Percentiles rank a stretch among this genome's conserved stretches.
These are phyloP conservation scores for Waltergamsia citrina DNA, from an alignment of 2,329 filamentous ascomycete species.

Conservation along the genomic window DNA sequence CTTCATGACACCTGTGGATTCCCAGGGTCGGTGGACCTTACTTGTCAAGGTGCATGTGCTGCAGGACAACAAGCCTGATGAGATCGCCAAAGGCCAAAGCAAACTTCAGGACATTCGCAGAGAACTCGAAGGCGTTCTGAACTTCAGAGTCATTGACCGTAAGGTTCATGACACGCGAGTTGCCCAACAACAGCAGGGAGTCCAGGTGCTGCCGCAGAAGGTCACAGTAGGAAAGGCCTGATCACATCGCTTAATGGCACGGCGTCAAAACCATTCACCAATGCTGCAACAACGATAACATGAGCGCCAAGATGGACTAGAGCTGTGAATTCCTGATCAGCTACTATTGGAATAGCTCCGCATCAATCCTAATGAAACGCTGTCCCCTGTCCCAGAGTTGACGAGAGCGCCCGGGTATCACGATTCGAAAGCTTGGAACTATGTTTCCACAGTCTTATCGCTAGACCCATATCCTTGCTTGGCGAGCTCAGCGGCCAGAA, in stretches of 20 bases:
- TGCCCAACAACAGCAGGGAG: slow-evolving; percentile 23
- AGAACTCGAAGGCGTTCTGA: slow-evolving; percentile 42
- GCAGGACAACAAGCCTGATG: slow-evolving; percentile 48
- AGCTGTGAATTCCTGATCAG: too few species aligned
- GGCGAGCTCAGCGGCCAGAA: too few species aligned
- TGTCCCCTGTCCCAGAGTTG: too few species aligned
- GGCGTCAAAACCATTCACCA: too few species aligned
- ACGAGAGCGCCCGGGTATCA: too few species aligned
- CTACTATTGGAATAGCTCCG: too few species aligned
- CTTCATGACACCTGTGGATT: slow-evolving; percentile 35
- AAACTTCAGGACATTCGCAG: slow-evolving; percentile 33
- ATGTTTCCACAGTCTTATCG: too few species aligned
- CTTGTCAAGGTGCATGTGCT: slow-evolving; percentile 42
- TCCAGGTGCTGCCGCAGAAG: slow-evolving; percentile 27
- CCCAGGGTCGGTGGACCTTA: slow-evolving; percentile 43
- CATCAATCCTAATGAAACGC: too few species aligned
- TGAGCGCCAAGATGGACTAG: too few species aligned
- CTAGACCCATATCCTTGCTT: too few species aligned
- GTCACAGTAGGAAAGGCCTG: slow-evolving; percentile 19
- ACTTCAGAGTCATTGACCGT: slow-evolving; percentile 41
- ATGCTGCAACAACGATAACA: neutral
- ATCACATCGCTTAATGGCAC: too few species aligned
- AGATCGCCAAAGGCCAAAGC: slow-evolving; percentile 45
- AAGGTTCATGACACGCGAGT: slow-evolving; percentile 43
- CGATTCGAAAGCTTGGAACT: too few species aligned